These are phyloP conservation scores for Cytospora schulzeri DNA, from an alignment of 2,329 filamentous ascomycete genomes.

Conservation along the genomic window DNA sequence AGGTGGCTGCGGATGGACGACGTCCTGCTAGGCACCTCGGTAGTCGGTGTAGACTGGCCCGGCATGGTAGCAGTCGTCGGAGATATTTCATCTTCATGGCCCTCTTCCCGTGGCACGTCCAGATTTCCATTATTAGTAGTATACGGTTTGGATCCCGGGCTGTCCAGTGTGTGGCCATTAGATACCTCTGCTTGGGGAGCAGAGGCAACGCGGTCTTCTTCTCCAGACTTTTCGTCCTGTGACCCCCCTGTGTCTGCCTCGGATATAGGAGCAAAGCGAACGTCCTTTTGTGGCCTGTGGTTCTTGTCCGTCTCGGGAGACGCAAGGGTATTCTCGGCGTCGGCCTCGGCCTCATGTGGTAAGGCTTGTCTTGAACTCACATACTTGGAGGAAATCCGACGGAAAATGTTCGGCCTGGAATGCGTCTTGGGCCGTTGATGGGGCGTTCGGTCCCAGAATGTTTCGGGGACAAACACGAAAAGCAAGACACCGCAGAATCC, in stretches of 20 bases:
- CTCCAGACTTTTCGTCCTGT: slow-evolving; percentile 3
- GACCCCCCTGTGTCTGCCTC: slow-evolving; percentile 7
- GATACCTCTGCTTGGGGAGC: slow-evolving; percentile 38
- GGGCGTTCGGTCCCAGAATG: slow-evolving; percentile 90
- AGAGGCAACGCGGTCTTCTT: slow-evolving; percentile 59
- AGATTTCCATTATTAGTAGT: slow-evolving; percentile 5
- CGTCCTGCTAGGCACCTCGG: slow-evolving; percentile 17
- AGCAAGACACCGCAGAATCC: slow-evolving; percentile 70
- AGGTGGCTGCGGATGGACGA: slow-evolving; percentile 24
- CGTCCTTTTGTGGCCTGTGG: slow-evolving; percentile 32
- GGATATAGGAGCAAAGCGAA: slow-evolving; percentile 6
- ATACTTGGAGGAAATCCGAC: slow-evolving; percentile 49
- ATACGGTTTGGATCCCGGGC: background rate
- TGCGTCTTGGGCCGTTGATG: slow-evolving; percentile 40
- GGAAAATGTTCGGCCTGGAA: slow-evolving; percentile 45
- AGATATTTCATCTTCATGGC: background rate
- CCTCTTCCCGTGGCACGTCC: slow-evolving; percentile 3
- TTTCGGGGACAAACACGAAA: slow-evolving; percentile 92
- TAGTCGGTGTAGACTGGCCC: slow-evolving; percentile 4
- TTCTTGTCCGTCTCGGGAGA: slow-evolving; percentile 15
- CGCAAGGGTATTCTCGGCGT: background rate
- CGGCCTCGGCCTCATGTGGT: background rate
- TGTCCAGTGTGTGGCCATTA: background rate
- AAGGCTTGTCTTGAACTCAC: slow-evolving; percentile 10
- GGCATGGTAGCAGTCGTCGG: background rate